phyloP scores from a whole-genome alignment of 75 land plant genomes.

The Cryptomeria japonica region DNA sequence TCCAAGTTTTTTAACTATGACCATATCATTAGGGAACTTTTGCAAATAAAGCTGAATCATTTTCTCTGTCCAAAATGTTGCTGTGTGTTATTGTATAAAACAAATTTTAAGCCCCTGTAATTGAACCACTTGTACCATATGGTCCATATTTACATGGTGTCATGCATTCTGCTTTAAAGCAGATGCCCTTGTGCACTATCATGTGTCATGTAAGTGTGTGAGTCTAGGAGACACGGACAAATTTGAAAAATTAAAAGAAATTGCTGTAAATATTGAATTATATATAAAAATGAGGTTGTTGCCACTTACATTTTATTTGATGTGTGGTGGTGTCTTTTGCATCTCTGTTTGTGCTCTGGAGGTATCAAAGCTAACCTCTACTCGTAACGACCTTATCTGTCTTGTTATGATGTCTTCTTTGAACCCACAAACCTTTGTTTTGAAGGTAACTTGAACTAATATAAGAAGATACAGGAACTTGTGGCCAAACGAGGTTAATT shows the following conservation, averaged over 20 bases:
- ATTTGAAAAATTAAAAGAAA: neutral
- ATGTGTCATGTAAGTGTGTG: neutral
- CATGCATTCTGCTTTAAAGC: neutral
- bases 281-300: neutral
- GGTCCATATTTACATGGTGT: neutral
- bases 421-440: neutral
- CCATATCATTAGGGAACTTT: neutral
- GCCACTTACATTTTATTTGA: neutral
- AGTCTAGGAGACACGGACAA: neutral
- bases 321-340: too few species aligned
- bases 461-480: neutral
- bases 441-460: neutral
- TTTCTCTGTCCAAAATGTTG: neutral
- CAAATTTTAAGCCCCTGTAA: neutral
- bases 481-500: neutral
- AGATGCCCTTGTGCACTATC: neutral
- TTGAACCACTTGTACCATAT: neutral
- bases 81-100: neutral
- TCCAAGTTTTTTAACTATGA: neutral
- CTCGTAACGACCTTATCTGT: neutral
- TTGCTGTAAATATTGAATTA: too few species aligned
- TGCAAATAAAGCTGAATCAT: neutral
- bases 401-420: neutral
- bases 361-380: neutral
- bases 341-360: neutral